Conservation (phyloP, 140 eudicot species). For the Oenanthe javanica region DNA sequence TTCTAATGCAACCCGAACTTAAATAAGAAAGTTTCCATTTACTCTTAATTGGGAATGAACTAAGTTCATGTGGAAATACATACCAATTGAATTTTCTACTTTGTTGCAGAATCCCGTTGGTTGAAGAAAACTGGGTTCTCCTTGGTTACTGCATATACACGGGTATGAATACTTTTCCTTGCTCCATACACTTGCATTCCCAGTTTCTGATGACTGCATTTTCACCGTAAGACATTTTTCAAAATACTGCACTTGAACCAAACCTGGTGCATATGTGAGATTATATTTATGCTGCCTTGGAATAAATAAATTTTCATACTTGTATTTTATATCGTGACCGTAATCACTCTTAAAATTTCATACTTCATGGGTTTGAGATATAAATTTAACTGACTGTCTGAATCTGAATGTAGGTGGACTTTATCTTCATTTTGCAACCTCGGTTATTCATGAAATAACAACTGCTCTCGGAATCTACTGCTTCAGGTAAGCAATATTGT, state of each 20-base stretch:
- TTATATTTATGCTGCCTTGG: neutral
- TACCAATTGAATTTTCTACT: neutral
- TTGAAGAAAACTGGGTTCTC: conserved; percentile 89
- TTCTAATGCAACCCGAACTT: neutral
- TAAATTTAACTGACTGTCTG: conserved; percentile 11
- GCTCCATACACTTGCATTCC: neutral
- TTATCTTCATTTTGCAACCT: conserved; percentile 85
- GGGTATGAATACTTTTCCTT: conserved; percentile 29
- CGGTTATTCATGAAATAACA: conserved; percentile 86
- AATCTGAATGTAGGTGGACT: conserved; percentile 40
- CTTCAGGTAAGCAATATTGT: conserved; percentile 59
- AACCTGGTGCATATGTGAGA: neutral
- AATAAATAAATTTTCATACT: neutral
- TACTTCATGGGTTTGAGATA: neutral
- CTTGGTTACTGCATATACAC: conserved; percentile 75
- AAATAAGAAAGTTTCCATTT: neutral
- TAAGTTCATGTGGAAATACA: neutral
- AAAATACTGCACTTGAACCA: neutral
- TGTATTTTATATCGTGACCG: neutral
- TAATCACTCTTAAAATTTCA: neutral
- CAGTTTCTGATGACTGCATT: neutral
- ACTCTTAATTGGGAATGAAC: neutral
- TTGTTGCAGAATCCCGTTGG: conserved; percentile 76
- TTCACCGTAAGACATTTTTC: neutral
- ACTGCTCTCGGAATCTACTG: conserved; percentile 94